Evolutionary conservation across 2,329 filamentous ascomycete genomes (phyloP).

Genomic region (Alternaria panax): DNA sequence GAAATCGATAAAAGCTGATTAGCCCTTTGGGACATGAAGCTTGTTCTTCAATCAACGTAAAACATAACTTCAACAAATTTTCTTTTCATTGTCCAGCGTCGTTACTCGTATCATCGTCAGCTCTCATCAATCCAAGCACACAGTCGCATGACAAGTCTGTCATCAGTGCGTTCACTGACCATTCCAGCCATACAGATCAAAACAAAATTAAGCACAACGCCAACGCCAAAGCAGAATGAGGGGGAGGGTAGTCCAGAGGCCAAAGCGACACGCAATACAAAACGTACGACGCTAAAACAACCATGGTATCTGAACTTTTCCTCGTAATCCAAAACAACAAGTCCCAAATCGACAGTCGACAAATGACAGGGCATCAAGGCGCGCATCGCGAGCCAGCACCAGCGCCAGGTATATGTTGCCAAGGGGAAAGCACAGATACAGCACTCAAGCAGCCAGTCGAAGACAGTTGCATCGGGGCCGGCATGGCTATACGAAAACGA

Average conservation of each 20-base stretch:
- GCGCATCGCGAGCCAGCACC: neutral
- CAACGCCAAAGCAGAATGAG: constrained; percentile 6
- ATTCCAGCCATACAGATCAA: neutral
- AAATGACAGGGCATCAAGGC: neutral
- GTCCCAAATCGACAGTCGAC: neutral
- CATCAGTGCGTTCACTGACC: neutral
- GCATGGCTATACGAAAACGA: neutral
- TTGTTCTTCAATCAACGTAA: neutral
- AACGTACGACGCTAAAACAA: constrained; percentile 18
- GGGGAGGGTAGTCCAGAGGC: constrained; percentile 8
- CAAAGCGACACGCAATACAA: constrained; percentile 8
- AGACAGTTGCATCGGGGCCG: neutral
- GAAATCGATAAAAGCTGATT: neutral
- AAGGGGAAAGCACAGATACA: neutral
- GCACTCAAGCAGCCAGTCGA: neutral
- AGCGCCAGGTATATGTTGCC: neutral
- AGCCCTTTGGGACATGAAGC: neutral
- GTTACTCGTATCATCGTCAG: neutral
- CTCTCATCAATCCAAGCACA: neutral
- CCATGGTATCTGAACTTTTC: constrained; percentile 35
- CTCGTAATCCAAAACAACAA: constrained; percentile 2
- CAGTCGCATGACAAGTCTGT: neutral
- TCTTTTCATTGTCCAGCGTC: neutral
- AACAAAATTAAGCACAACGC: constrained; percentile 6
- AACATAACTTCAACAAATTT: neutral